Conservation (phyloP, 192 early-diverging fungal genomes). For the Podochytrium sp. region DNA sequence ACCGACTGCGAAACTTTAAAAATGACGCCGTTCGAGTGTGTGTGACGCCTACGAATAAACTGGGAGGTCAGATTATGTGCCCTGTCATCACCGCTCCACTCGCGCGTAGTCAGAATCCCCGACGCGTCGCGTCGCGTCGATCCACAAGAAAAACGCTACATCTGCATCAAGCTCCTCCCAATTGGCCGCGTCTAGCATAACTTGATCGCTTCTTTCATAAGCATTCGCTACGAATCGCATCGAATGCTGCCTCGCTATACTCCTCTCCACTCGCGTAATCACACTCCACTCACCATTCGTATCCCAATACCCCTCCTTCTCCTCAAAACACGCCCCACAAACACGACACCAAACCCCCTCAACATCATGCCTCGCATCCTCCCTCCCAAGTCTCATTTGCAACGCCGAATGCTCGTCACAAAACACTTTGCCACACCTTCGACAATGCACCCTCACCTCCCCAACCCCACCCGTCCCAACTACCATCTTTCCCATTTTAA, state of each 20-base stretch:
- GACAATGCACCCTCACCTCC: slow-evolving; percentile 44
- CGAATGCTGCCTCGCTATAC: no score
- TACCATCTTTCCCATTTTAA: slow-evolving; percentile 39
- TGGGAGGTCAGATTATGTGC: no score
- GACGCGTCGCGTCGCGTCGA: no score
- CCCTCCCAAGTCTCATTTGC: slow-evolving; percentile 43
- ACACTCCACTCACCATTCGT: slow-evolving; percentile 26
- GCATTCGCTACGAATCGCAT: no score
- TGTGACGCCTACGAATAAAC: slow-evolving; percentile 48
- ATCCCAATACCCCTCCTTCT: slow-evolving; percentile 42
- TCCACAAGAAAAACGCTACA: no score
- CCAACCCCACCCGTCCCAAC: slow-evolving; percentile 24
- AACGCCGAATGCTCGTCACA: slow-evolving; percentile 50
- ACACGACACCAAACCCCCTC: slow-evolving; percentile 54
- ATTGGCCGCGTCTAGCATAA: no score
- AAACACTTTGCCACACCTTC: slow-evolving; percentile 52
- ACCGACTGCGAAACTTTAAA: slow-evolving; percentile 39
- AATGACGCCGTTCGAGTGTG: slow-evolving; percentile 43
- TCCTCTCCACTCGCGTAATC: not conserved
- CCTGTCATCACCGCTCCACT: no score
- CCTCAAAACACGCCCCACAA: slow-evolving; percentile 47
- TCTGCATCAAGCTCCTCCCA: no score
- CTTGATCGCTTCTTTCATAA: no score
- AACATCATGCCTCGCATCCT: slow-evolving; percentile 50
- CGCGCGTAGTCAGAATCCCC: no score